Base-by-base conservation (phyloP, 306 rosid species). In the Myrica gale region DNA sequence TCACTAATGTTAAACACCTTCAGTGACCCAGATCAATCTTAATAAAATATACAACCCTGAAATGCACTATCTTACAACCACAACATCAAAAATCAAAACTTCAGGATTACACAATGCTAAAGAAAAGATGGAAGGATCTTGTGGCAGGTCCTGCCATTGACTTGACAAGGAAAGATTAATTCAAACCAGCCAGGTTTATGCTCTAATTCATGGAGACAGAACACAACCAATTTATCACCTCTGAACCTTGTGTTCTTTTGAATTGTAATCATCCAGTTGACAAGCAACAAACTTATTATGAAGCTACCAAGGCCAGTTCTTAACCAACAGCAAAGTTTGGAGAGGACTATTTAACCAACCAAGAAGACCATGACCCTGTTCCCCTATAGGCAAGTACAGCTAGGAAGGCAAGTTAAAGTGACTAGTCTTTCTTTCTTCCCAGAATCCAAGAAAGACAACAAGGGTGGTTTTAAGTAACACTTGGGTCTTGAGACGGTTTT, bases 151-250 rank as follows among this genome's bases (percentile, higher is more conserved):
- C 53, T 74, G 50, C 45, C 61, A 73, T 71, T 63, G 68, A 41
- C 55, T 50, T 55, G 47, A 15, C 52, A 46, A 69, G 75, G 68
- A 68, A 45, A 41, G 50, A 45, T 46, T 68, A 57, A 42, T 57
- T 5, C 76, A 76, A 79, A 71, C 73, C n/a, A 71, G 76, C 75
- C 69, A 77, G 57, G 53, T 44, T 53, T 52, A 56, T 68, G 43
- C 23, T 32, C 6, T 62, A 48, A 77, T 56, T 44, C 48, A 46
- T 15, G 55, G 42, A 45, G 43, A 46, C 1, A 15, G n/a, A 73
- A 62, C 8, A 15, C 21, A 68, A 68, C 48, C n/a, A 23, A 44
- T 11, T 58, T 21, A 71, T 57, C 74, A 66, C 23, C 69, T 63
- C 56, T 72, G 9, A 55, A 45, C 54, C 66, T 70, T 20, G 8